A percentile compares a stretch with the other conserved stretches of the same genome.
These are phyloP conservation scores for Tympanopsis confertula DNA, from an alignment of 2,329 filamentous ascomycete genomes.

Conservation along the genomic window DNA sequence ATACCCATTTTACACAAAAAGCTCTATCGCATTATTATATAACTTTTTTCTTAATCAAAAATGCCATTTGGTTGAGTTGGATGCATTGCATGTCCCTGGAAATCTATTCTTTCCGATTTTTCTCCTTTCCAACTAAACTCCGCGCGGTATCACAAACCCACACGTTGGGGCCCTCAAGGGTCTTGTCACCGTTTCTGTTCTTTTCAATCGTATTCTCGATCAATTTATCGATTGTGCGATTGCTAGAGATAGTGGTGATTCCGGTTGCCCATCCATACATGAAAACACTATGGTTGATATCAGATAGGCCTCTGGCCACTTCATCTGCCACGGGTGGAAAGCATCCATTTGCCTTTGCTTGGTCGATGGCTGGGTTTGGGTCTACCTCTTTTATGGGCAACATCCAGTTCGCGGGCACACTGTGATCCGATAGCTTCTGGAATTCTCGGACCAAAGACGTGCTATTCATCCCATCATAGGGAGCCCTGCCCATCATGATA, in stretches of 20 bases:
- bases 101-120: conserved; percentile 10
- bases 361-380: background rate
- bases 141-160: conserved; percentile 50
- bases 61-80: no score
- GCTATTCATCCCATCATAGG: conserved; percentile 10
- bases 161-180: conserved; percentile 38
- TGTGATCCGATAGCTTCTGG: conserved; percentile 32
- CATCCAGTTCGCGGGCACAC: conserved; percentile 30
- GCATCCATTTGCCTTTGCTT: conserved; percentile 13
- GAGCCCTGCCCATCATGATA: conserved; percentile 35
- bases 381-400: conserved; percentile 35
- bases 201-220: conserved; percentile 41
- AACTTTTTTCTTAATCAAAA: no score
- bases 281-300: conserved; percentile 49
- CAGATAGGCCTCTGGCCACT: conserved; percentile 31
- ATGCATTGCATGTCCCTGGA: no score
- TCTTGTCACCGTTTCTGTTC: conserved; percentile 21
- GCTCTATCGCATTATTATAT: no score
- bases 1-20: no score
- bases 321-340: conserved; percentile 29
- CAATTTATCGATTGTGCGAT: conserved; percentile 43
- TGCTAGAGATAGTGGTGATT: conserved; percentile 47
- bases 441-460: conserved; percentile 14
- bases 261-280: conserved; percentile 44
- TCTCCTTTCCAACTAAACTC: conserved; percentile 50